phyloP scores from a whole-genome alignment of 768 basidiomycete genomes.

The Trametes villosa region DNA sequence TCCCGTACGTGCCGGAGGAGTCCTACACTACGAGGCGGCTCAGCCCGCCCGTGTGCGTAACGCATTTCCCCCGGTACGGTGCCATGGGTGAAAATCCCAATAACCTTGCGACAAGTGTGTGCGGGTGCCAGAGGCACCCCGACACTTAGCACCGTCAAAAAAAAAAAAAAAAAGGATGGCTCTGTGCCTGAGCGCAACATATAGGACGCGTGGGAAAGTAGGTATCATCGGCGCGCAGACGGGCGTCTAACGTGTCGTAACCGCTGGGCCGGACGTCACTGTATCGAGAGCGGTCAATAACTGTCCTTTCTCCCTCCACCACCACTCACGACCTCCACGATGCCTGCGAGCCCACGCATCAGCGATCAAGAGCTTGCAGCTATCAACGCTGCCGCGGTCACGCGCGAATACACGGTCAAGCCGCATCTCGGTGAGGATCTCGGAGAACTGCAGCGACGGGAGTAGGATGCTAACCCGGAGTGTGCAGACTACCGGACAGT shows the following conservation, averaged over 20 bases:
- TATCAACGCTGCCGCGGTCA: conserved; percentile 89
- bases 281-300: neutral
- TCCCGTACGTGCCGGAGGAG: too few species aligned
- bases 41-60: too few species aligned
- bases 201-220: conserved; percentile 23
- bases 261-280: conserved; percentile 24
- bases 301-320: conserved; percentile 10
- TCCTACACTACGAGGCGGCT: too few species aligned
- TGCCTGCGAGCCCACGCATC: conserved; percentile 58
- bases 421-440: conserved; percentile 77
- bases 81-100: too few species aligned
- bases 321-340: conserved; percentile 30
- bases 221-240: conserved; percentile 3
- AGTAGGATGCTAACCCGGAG: conserved; percentile 3
- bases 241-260: conserved; percentile 14
- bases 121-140: too few species aligned
- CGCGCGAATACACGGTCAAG: conserved; percentile 84
- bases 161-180: conserved; percentile 6
- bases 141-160: too few species aligned
- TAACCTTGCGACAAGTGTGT: too few species aligned
- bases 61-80: too few species aligned
- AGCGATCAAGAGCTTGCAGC: conserved; percentile 75
- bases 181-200: conserved; percentile 10
- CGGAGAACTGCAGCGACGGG: neutral
- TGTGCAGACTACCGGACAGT: conserved; percentile 93